Base-by-base conservation (phyloP, 2,329 filamentous ascomycete species). In the Fusarium sp. region DNA sequence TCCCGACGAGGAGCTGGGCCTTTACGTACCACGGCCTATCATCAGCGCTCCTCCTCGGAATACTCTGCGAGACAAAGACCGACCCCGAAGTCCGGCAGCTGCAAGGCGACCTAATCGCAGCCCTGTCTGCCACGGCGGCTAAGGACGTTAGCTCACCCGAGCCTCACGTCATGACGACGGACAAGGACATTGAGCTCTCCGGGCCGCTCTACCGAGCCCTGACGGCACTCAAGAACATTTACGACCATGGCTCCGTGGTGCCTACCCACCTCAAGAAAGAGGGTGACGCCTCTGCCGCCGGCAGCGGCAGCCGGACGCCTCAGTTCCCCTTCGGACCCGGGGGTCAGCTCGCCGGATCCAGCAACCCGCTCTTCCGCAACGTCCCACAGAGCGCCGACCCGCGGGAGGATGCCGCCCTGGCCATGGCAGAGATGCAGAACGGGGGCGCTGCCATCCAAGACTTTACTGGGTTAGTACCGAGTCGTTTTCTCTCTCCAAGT, bases 1-100 rank as follows among this genome's bases (percentile, higher is more conserved):
- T 92, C 56, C 91, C 91, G 1, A 92, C 91, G 0, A 85, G 91
- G 29, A 92, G 89, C 66, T 92, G 91, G 91, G 90, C 91, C 0
- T 92, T 92, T 70, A 92, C 91, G 1, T 92, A 92, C 67, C 90
- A 92, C 75, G 90, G 91, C 2, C 85, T 92, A 9, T 92, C 90
- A 10, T 92, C 91, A 0, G 91, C 91, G 1, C 85, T 92, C 5
- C 83, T 92, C 5, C 87, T 92, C 10, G 90, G 90, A 18, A 91
- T 92, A 60, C 79, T 92, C 2, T 89, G 88, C 58, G 90, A 92
- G 74, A 91, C 90, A 2, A 91, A 91, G 79, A 84, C 88, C 3
- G 90, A 92, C 68, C 88, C 88, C 0, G 90, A 92, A 76, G 88
- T 92, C 3, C 87, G 90, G 22, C 88, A 91, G 66, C 83, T 92